Conservation (phyloP, 371 early-diverging fungal genomes). For the Phascolomyces articulosus region DNA sequence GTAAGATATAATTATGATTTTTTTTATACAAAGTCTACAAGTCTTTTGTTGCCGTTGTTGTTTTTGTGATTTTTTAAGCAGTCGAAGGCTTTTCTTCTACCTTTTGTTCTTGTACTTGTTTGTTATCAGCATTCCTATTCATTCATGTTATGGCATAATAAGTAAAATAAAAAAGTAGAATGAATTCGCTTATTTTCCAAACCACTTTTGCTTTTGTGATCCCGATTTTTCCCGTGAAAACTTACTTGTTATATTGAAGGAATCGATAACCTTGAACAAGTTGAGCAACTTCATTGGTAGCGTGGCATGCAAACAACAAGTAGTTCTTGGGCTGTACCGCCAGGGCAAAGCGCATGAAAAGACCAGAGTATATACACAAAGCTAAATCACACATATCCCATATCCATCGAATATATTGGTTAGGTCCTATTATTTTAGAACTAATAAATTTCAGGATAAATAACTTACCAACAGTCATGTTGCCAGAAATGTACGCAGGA, state of each 20-base stretch:
- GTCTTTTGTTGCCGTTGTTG: neutral
- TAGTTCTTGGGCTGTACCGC: slow-evolving; percentile 91
- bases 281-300: slow-evolving; percentile 89
- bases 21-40: neutral
- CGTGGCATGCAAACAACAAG: slow-evolving; percentile 92
- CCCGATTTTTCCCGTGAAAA: neutral
- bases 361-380: slow-evolving; percentile 78
- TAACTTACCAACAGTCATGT: slow-evolving; percentile 85
- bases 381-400: slow-evolving; percentile 40
- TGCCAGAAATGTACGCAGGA: slow-evolving; percentile 92
- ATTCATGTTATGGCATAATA: neutral
- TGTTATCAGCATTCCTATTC: neutral
- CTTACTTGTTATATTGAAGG: slow-evolving; percentile 72
- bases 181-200: too few species aligned
- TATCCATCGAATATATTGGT: too few species aligned
- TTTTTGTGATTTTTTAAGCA: neutral
- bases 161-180: neutral
- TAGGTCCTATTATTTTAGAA: too few species aligned
- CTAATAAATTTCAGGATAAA: too few species aligned
- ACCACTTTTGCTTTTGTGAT: neutral
- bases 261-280: slow-evolving; percentile 86
- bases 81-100: slow-evolving; percentile 7
- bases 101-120: neutral
- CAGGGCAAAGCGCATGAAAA: slow-evolving; percentile 97
- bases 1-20: neutral